A percentile compares a stretch with the other conserved stretches of the same genome.
Evolutionary conservation across 2,329 filamentous ascomycete genomes (phyloP).

Genomic region (Penicillium corylophilum): DNA sequence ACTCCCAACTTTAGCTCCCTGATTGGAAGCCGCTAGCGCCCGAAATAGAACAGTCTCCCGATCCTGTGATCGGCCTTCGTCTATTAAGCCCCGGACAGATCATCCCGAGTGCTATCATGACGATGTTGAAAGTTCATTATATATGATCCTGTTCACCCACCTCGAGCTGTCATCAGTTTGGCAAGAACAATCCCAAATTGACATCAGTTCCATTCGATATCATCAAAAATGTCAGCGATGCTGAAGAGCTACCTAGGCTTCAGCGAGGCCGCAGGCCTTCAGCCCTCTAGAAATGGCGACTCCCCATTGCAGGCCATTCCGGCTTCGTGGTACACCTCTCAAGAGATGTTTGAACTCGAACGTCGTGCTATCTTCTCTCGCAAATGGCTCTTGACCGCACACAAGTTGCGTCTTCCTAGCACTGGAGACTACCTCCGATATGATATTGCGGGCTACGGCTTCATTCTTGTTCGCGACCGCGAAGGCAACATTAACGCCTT

Average conservation of each 20-base stretch:
- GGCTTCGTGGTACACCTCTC: constrained; percentile 50
- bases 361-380: constrained; percentile 58
- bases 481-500: constrained; percentile 46
- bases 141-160: constrained; percentile 1
- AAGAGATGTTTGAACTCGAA: constrained; percentile 55
- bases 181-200: neutral
- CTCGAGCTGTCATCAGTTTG: neutral
- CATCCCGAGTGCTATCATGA: neutral
- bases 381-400: constrained; percentile 48
- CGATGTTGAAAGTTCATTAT: neutral
- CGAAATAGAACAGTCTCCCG: constrained; percentile 1
- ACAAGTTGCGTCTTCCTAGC: constrained; percentile 25
- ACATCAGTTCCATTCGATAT: neutral
- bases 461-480: constrained; percentile 47
- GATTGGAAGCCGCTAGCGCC: neutral
- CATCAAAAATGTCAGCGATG: constrained; percentile 19
- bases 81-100: neutral
- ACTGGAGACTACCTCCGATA: constrained; percentile 18
- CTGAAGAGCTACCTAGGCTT: constrained; percentile 43
- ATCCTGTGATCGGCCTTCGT: constrained; percentile 11
- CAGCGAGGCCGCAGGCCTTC: constrained; percentile 22
- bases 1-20: neutral
- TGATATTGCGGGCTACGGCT: constrained; percentile 52
- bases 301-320: constrained; percentile 42
- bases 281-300: constrained; percentile 6